Evolutionary conservation across 768 basidiomycete species (phyloP).

Genomic region (Russula sp.): DNA sequence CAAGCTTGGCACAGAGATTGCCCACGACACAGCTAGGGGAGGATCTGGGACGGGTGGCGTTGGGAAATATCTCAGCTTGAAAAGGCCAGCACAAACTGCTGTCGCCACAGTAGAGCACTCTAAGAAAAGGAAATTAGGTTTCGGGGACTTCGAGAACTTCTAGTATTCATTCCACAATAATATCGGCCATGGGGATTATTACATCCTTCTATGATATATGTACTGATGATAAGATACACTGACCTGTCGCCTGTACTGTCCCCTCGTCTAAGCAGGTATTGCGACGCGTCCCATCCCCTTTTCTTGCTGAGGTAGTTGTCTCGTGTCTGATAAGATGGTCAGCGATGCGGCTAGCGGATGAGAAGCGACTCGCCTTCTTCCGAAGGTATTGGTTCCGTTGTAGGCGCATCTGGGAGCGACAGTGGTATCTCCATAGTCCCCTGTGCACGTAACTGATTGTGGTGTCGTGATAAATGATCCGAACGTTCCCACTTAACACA

Average conservation of each 20-base stretch:
- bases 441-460: constrained; percentile 7
- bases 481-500: background rate
- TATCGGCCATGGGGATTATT: constrained; percentile 8
- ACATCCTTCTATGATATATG: constrained; percentile 20
- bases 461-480: constrained; percentile 30
- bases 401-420: constrained; percentile 52
- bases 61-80: constrained; percentile 70
- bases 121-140: constrained; percentile 81
- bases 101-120: constrained; percentile 43
- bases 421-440: constrained; percentile 29
- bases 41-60: constrained; percentile 45
- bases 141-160: constrained; percentile 89
- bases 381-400: constrained; percentile 34
- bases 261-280: constrained; percentile 27
- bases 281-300: constrained; percentile 27
- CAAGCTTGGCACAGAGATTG: constrained; percentile 54
- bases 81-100: constrained; percentile 23
- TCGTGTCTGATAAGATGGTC: constrained; percentile 5
- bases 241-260: background rate
- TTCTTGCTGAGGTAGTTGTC: background rate
- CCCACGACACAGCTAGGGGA: constrained; percentile 26
- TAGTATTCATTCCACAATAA: constrained; percentile 29
- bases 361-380: constrained; percentile 32
- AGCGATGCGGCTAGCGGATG: background rate
- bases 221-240: constrained; percentile 1